Conservation (phyloP, 2,329 filamentous ascomycete species). For the Ustulina deusta region DNA sequence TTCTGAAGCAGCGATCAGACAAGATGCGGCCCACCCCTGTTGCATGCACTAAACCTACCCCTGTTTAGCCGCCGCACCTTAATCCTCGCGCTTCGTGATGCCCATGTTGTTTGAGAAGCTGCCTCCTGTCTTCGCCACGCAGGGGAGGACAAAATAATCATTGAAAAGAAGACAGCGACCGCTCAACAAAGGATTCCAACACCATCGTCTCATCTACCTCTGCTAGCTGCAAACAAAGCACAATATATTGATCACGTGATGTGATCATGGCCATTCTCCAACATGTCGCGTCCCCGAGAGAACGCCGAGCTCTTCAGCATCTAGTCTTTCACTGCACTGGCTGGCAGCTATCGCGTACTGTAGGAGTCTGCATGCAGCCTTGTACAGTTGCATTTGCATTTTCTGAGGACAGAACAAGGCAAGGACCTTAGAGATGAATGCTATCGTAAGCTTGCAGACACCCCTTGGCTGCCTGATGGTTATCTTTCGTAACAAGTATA, state of each 20-base stretch:
- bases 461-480: background rate
- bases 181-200: slow-evolving; percentile 1
- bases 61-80: slow-evolving; percentile 32
- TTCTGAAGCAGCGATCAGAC: slow-evolving; percentile 43
- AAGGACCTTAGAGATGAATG: background rate
- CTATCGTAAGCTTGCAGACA: slow-evolving; percentile 11
- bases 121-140: background rate
- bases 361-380: slow-evolving; percentile 20
- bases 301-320: slow-evolving; percentile 13
- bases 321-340: background rate
- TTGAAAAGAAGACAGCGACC: slow-evolving; percentile 12
- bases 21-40: slow-evolving; percentile 31
- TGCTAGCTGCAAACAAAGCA: background rate
- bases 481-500: background rate
- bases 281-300: slow-evolving; percentile 4
- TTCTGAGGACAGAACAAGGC: slow-evolving; percentile 1
- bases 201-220: background rate
- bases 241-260: slow-evolving; percentile 8
- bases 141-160: background rate
- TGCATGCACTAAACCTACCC: slow-evolving; percentile 28
- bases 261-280: background rate
- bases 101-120: slow-evolving; percentile 20
- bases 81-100: slow-evolving; percentile 30
- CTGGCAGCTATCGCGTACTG: background rate
- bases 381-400: slow-evolving; percentile 18